phyloP scores from a whole-genome alignment of 768 basidiomycete genomes.

The Cystofilobasidium bisporidii region DNA sequence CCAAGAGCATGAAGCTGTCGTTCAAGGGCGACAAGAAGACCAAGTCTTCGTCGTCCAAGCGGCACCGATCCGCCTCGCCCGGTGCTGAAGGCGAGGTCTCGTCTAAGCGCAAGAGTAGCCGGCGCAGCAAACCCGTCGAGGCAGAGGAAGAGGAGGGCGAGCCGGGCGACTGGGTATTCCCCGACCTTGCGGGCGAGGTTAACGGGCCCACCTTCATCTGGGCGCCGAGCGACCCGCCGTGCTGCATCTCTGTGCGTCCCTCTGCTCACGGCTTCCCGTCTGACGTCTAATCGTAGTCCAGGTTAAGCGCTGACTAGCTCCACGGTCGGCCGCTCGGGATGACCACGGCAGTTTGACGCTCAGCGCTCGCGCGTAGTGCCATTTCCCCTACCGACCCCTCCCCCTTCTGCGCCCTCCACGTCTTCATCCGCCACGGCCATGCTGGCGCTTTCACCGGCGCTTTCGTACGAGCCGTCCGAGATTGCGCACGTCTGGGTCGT shows the following conservation, averaged over 20 bases:
- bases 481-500: constrained; percentile 86
- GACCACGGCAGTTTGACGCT: constrained; percentile 18
- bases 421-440: not conserved
- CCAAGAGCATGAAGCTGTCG: constrained; percentile 26
- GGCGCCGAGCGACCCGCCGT: constrained; percentile 24
- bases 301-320: no score
- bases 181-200: constrained; percentile 19
- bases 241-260: constrained; percentile 22
- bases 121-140: constrained; percentile 4
- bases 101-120: constrained; percentile 17
- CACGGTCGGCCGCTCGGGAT: no score
- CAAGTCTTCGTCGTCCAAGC: constrained; percentile 18
- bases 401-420: not conserved
- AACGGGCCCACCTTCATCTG: constrained; percentile 29
- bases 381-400: constrained; percentile 10
- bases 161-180: constrained; percentile 23
- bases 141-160: constrained; percentile 7
- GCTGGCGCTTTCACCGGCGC: not conserved
- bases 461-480: constrained; percentile 51
- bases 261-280: no score
- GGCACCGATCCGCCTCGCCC: constrained; percentile 1
- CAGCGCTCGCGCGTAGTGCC: constrained; percentile 20
- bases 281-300: no score
- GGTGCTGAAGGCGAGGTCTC: not conserved
- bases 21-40: constrained; percentile 29